Percentiles rank a stretch among this genome's conserved stretches.
Evolutionary conservation across 768 basidiomycete genomes (phyloP).

Genomic region (Amanita molliuscula): DNA sequence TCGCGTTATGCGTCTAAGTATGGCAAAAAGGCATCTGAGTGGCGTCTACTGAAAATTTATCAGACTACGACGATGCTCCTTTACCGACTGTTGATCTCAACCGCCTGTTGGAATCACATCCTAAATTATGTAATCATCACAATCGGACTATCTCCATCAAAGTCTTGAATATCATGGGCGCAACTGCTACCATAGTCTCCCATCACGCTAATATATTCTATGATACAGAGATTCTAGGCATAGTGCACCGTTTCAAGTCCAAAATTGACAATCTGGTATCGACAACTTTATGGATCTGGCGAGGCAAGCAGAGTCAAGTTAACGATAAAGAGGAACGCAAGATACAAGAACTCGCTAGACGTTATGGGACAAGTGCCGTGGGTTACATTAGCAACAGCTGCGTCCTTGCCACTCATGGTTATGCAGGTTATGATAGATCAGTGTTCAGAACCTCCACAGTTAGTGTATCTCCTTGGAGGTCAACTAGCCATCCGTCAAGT

Average conservation of each 20-base stretch:
- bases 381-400: slow-evolving; percentile 15
- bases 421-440: slow-evolving; percentile 40
- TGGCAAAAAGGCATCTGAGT: background rate
- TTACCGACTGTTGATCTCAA: slow-evolving; percentile 41
- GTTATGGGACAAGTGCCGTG: slow-evolving; percentile 61
- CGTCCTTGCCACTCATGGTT: background rate
- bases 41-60: background rate
- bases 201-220: slow-evolving; percentile 50
- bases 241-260: slow-evolving; percentile 63
- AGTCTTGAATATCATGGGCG: slow-evolving; percentile 48
- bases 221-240: slow-evolving; percentile 57
- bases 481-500: slow-evolving; percentile 71
- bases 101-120: slow-evolving; percentile 25
- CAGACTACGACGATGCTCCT: slow-evolving; percentile 25
- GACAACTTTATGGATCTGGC: slow-evolving; percentile 73
- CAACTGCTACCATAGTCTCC: slow-evolving; percentile 33
- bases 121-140: slow-evolving; percentile 20
- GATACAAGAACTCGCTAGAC: slow-evolving; percentile 57
- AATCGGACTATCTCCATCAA: slow-evolving; percentile 63
- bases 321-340: slow-evolving; percentile 59
- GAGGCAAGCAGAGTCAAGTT: slow-evolving; percentile 40
- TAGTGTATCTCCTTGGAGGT: slow-evolving; percentile 60
- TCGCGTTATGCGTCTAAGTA: slow-evolving; percentile 1
- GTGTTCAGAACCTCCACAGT: slow-evolving; percentile 49
- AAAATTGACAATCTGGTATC: slow-evolving; percentile 53